Evolutionary conservation across 768 basidiomycete species (phyloP).

Genomic region (Hygrocybe coccinea): DNA sequence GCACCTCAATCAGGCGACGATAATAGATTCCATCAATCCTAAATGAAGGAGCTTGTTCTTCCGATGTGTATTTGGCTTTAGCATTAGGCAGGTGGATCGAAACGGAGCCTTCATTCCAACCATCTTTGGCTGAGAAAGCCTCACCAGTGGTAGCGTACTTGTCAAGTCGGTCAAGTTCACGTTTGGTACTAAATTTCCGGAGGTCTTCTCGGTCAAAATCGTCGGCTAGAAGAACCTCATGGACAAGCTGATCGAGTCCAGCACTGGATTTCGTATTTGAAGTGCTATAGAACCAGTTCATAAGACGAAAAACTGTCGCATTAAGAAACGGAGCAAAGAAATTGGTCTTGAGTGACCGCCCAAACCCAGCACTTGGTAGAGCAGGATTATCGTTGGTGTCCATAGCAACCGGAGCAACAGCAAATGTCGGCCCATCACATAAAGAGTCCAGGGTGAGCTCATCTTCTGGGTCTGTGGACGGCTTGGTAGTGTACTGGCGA

Average conservation of each 20-base stretch:
- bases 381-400: no score
- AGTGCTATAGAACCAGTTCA: constrained; percentile 21
- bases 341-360: no score
- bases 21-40: constrained; percentile 26
- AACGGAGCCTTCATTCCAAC: constrained; percentile 22
- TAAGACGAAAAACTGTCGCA: constrained; percentile 10
- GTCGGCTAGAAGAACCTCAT: constrained; percentile 20
- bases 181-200: constrained; percentile 14
- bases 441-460: background rate
- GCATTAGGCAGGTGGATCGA: constrained; percentile 20
- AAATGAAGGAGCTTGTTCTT: constrained; percentile 27
- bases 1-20: constrained; percentile 19
- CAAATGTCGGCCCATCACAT: background rate
- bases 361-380: no score
- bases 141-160: background rate
- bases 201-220: constrained; percentile 24
- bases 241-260: constrained; percentile 20
- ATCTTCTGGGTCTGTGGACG: constrained; percentile 2
- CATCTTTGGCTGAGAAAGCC: background rate
- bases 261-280: constrained; percentile 17
- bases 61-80: constrained; percentile 13
- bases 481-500: background rate
- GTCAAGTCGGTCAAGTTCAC: constrained; percentile 18
- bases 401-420: background rate
- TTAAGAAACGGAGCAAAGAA: constrained; percentile 8